These are phyloP conservation scores for Cucumis hystrix DNA, from an alignment of 306 rosid genomes.

Conservation along the genomic window DNA sequence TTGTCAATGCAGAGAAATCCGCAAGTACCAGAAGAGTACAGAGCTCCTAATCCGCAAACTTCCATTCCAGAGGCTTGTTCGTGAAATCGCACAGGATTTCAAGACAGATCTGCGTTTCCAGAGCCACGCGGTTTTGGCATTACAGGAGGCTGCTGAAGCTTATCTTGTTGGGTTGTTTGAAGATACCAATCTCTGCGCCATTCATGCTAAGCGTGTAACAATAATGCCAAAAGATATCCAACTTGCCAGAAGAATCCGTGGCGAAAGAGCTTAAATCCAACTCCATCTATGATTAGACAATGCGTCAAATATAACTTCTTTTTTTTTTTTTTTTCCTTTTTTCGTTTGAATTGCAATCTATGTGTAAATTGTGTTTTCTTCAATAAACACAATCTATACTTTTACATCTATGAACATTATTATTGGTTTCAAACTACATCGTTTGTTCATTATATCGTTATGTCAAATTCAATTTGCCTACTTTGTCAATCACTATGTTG, in stretches of 20 bases:
- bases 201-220: slow-evolving; percentile 14
- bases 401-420: neutral
- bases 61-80: slow-evolving; percentile 7
- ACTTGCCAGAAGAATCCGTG: slow-evolving; percentile 26
- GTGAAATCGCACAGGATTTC: slow-evolving; percentile 16
- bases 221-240: slow-evolving; percentile 9
- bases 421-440: neutral
- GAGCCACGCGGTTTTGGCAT: slow-evolving; percentile 29
- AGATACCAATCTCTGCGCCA: slow-evolving; percentile 33
- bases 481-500: neutral
- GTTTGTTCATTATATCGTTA: neutral
- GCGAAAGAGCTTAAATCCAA: neutral
- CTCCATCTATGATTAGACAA: neutral
- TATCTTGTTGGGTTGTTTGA: slow-evolving; percentile 32
- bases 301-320: neutral
- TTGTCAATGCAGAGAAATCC: slow-evolving; percentile 14
- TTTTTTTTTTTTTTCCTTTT: no score
- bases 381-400: neutral
- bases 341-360: neutral
- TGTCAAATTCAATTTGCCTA: neutral
- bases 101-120: slow-evolving; percentile 33
- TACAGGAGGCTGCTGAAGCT: slow-evolving; percentile 41
- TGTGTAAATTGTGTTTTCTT: neutral
- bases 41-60: slow-evolving; percentile 32
- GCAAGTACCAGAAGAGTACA: slow-evolving; percentile 30